Evolutionary conservation across 805 yeast species (phyloP).

Genomic region (Nakazawaea laoshanensis): DNA sequence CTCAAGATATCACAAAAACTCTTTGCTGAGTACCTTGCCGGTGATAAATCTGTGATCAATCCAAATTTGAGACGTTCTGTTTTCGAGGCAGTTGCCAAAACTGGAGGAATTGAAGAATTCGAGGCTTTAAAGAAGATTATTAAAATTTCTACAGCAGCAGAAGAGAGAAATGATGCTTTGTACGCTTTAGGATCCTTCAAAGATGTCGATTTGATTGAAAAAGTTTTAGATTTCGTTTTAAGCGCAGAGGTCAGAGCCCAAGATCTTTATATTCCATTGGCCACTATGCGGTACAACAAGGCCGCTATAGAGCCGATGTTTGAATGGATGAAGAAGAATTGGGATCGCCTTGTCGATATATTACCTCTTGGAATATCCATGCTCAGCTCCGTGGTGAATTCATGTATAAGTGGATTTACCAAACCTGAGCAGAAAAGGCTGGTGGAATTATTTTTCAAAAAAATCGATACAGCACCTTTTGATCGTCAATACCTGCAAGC

Average conservation of each 20-base stretch:
- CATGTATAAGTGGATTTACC: slow-evolving; percentile 31
- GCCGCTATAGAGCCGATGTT: slow-evolving; percentile 65
- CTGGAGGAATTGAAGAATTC: slow-evolving; percentile 34
- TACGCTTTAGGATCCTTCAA: slow-evolving; percentile 8
- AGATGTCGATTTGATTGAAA: slow-evolving; percentile 7
- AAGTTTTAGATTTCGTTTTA: slow-evolving; percentile 23
- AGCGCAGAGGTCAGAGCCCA: slow-evolving; percentile 65
- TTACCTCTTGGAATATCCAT: slow-evolving; percentile 82
- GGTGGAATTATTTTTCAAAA: slow-evolving; percentile 38
- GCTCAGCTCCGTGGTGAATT: slow-evolving; percentile 68
- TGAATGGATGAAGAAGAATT: slow-evolving; percentile 61
- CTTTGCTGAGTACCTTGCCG: slow-evolving; percentile 28
- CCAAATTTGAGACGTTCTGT: slow-evolving; percentile 39
- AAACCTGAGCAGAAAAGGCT: slow-evolving; percentile 31
- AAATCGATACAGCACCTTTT: slow-evolving; percentile 49
- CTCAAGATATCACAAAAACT: slow-evolving; percentile 24
- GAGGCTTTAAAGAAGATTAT: slow-evolving; percentile 54
- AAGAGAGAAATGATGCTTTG: slow-evolving; percentile 39
- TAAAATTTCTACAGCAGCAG: slow-evolving; percentile 48
- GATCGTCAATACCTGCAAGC: slow-evolving; percentile 56
- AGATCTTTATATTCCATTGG: slow-evolving; percentile 55
- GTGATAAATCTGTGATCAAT: slow-evolving; percentile 37
- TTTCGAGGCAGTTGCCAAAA: slow-evolving; percentile 33
- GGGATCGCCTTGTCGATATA: slow-evolving; percentile 57
- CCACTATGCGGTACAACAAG: slow-evolving; percentile 54